These are phyloP conservation scores for Phaeotremella fagi DNA, from an alignment of 768 basidiomycete species.

Conservation along the genomic window DNA sequence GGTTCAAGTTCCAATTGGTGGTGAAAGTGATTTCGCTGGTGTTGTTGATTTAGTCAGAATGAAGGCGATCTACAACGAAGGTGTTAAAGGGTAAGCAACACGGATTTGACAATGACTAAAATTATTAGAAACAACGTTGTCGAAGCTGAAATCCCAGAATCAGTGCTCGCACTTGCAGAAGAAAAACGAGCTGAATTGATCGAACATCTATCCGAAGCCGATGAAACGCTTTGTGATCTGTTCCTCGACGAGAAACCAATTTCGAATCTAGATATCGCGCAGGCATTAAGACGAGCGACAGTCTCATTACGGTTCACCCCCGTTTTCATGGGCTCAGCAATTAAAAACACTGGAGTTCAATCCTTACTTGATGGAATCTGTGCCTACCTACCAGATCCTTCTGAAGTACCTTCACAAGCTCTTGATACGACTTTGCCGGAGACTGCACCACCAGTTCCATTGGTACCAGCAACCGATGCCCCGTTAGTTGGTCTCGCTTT, in stretches of 20 bases:
- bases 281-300: slow-evolving; percentile 84
- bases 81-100: slow-evolving; percentile 73
- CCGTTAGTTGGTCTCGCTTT: slow-evolving; percentile 93
- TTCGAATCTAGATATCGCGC: slow-evolving; percentile 64
- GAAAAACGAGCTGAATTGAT: slow-evolving; percentile 85
- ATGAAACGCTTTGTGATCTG: slow-evolving; percentile 88
- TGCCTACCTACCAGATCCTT: slow-evolving; percentile 85
- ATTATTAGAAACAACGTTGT: slow-evolving; percentile 63
- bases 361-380: slow-evolving; percentile 91
- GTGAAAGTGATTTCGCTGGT: slow-evolving; percentile 78
- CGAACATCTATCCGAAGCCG: slow-evolving; percentile 92
- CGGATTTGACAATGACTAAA: not conserved
- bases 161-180: slow-evolving; percentile 67
- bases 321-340: slow-evolving; percentile 92
- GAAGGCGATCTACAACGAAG: slow-evolving; percentile 92
- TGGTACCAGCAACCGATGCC: slow-evolving; percentile 75
- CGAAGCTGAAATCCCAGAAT: slow-evolving; percentile 76
- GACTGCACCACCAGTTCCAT: slow-evolving; percentile 63
- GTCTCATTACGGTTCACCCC: slow-evolving; percentile 85
- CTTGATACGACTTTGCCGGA: slow-evolving; percentile 62
- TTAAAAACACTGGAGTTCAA: slow-evolving; percentile 95
- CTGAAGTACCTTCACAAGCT: slow-evolving; percentile 71
- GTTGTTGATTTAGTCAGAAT: slow-evolving; percentile 91
- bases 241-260: slow-evolving; percentile 80
- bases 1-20: slow-evolving; percentile 91